Conservation (phyloP, 331 rosid species). For the Erythrophleum ivorense region DNA sequence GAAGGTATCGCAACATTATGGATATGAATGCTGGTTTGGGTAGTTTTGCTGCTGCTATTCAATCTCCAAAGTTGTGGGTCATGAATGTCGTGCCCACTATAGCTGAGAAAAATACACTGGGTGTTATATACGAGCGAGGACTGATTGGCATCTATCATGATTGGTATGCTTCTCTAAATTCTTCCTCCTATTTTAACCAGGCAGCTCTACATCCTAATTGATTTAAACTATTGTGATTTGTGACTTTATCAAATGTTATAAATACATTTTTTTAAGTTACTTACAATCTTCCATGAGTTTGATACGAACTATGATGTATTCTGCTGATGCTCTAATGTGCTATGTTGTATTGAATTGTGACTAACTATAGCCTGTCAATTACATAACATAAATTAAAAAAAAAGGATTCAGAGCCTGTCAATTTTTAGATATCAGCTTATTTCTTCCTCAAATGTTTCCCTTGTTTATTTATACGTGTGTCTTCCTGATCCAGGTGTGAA, state of each 20-base stretch:
- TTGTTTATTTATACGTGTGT: constrained; percentile 14
- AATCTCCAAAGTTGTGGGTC: constrained; percentile 86
- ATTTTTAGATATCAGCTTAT: neutral
- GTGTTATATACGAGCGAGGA: constrained; percentile 80
- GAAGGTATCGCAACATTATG: constrained; percentile 97
- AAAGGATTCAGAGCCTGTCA: neutral
- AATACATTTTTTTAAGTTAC: neutral
- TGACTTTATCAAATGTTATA: neutral
- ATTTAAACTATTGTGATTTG: neutral
- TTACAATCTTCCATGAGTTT: neutral
- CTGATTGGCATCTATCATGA: constrained; percentile 93
- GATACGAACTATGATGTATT: neutral
- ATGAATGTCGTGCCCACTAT: constrained; percentile 94
- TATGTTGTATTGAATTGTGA: constrained; percentile 25
- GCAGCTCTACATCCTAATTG: constrained; percentile 9
- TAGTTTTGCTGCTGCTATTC: constrained; percentile 85
- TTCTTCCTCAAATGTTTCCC: constrained; percentile 4
- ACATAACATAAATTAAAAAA: neutral
- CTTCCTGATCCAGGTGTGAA: constrained; percentile 73
- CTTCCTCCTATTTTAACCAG: constrained; percentile 8
- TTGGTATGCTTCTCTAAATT: constrained; percentile 61
- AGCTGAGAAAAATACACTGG: constrained; percentile 76
- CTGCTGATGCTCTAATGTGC: constrained; percentile 10
- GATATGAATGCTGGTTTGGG: constrained; percentile 97
- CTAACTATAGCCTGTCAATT: neutral